A percentile compares a stretch with the other conserved stretches of the same genome.
Evolutionary conservation across 2,329 filamentous ascomycete species (phyloP).

Genomic region (Exophiala bonariae): DNA sequence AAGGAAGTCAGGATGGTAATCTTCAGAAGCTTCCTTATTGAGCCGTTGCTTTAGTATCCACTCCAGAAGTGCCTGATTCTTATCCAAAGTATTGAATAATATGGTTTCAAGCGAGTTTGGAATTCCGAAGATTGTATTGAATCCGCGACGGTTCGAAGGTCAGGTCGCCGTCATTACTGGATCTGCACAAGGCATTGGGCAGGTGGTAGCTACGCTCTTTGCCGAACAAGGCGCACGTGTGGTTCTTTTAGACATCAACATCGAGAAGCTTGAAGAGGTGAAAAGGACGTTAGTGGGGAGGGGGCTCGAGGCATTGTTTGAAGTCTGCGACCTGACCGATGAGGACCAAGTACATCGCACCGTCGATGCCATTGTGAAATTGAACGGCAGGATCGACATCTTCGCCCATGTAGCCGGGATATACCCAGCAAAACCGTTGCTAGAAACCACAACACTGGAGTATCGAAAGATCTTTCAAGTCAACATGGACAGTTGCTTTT

Average conservation of each 20-base stretch:
- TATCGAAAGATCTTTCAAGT: constrained; percentile 46
- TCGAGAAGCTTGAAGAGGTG: constrained; percentile 31
- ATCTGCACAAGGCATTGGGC: constrained; percentile 51
- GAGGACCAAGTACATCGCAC: constrained; percentile 37
- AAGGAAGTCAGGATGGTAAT: too few relatives aligned
- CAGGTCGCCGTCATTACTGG: constrained; percentile 52
- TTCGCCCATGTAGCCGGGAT: constrained; percentile 10
- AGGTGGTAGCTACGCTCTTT: constrained; percentile 47
- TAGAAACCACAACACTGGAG: constrained; percentile 39
- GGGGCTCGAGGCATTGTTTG: neutral
- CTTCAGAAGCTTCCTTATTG: too few relatives aligned
- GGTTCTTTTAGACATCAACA: constrained; percentile 42
- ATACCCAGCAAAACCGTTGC: constrained; percentile 10
- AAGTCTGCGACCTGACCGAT: constrained; percentile 1
- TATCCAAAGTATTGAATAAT: too few relatives aligned
- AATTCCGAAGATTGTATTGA: neutral
- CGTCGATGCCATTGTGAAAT: constrained; percentile 30
- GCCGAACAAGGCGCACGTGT: constrained; percentile 46
- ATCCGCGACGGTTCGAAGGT: neutral
- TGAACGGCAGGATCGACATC: constrained; percentile 7
- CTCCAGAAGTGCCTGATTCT: too few relatives aligned
- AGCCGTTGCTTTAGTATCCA: too few relatives aligned
- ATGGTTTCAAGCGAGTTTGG: too few relatives aligned
- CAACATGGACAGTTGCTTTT: constrained; percentile 49
- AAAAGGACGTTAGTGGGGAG: neutral